Evolutionary conservation across 768 basidiomycete species (phyloP).

Genomic region (Artomyces pyxidatus): DNA sequence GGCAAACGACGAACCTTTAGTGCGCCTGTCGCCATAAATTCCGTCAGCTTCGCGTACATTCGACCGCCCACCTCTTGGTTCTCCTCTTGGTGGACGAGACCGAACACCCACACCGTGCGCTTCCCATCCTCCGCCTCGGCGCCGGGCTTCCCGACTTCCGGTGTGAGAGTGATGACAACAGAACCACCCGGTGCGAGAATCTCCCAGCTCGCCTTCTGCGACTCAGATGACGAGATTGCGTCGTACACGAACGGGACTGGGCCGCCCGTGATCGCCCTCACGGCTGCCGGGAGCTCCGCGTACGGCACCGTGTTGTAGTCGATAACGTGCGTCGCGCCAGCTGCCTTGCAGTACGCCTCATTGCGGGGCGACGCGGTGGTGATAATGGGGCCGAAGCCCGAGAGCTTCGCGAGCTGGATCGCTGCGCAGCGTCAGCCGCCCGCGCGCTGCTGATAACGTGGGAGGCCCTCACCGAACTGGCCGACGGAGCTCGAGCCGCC

Average conservation of each 20-base stretch:
- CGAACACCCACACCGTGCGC: neutral
- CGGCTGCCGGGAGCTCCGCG: conserved; percentile 1
- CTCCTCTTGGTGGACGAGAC: neutral
- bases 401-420: conserved; percentile 13
- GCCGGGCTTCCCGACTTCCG: neutral
- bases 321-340: conserved; percentile 15
- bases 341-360: conserved; percentile 3
- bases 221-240: conserved; percentile 10
- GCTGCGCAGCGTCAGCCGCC: neutral
- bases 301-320: conserved; percentile 13
- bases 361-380: conserved; percentile 12
- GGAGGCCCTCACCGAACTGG: conserved; percentile 39
- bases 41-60: conserved; percentile 3
- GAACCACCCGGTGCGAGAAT: conserved; percentile 8
- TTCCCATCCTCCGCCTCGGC: neutral
- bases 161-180: conserved; percentile 1
- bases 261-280: conserved; percentile 7
- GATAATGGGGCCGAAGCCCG: conserved; percentile 15
- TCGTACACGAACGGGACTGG: conserved; percentile 12
- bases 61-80: conserved; percentile 3
- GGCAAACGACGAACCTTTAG: conserved; percentile 8
- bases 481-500: conserved; percentile 44
- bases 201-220: conserved; percentile 12
- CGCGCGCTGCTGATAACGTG: neutral
- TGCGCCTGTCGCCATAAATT: conserved; percentile 2